A percentile compares a stretch with the other conserved stretches of the same genome.
Conservation (phyloP, 805 yeast genomes). For the Lachancea lanzarotensis region DNA sequence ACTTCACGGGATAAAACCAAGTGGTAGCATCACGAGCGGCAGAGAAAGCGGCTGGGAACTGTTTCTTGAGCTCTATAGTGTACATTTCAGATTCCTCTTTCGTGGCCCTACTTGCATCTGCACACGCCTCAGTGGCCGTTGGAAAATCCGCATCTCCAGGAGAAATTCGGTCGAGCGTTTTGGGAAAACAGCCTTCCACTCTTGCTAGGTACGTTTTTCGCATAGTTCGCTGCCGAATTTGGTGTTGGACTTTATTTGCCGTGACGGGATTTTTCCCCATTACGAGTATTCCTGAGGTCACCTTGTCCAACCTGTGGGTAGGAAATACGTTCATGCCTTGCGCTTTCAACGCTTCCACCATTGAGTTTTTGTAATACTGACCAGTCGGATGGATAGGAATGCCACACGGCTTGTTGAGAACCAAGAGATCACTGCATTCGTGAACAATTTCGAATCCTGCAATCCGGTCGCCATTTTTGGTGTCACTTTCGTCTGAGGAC, state of each 20-base stretch:
- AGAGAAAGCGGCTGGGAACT: conserved; percentile 44
- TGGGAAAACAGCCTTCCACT: conserved; percentile 79
- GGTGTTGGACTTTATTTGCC: conserved; percentile 65
- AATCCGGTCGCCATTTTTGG: conserved; percentile 10
- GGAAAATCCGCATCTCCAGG: not conserved
- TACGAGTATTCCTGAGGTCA: conserved; percentile 88
- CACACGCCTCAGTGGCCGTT: conserved; percentile 6
- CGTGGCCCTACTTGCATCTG: conserved; percentile 9
- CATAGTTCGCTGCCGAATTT: conserved; percentile 55
- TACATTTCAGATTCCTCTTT: conserved; percentile 41
- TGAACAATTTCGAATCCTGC: conserved; percentile 55
- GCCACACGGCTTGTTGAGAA: conserved; percentile 88
- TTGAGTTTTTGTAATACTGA: conserved; percentile 60
- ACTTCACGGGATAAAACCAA: conserved; percentile 53
- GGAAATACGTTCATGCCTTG: conserved; percentile 57
- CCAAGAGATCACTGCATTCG: conserved; percentile 70
- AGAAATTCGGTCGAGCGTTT: not conserved
- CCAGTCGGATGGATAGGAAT: conserved; percentile 96
- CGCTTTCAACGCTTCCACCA: conserved; percentile 65
- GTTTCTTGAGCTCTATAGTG: conserved; percentile 65
- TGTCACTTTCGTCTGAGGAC: conserved; percentile 17
- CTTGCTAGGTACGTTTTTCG: conserved; percentile 75
- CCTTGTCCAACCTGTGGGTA: conserved; percentile 80
- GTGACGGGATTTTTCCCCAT: conserved; percentile 24
- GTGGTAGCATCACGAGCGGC: conserved; percentile 62